Evolutionary conservation across 495 filamentous ascomycete genomes (phyloP).

Genomic region (Rusavskia elegans): DNA sequence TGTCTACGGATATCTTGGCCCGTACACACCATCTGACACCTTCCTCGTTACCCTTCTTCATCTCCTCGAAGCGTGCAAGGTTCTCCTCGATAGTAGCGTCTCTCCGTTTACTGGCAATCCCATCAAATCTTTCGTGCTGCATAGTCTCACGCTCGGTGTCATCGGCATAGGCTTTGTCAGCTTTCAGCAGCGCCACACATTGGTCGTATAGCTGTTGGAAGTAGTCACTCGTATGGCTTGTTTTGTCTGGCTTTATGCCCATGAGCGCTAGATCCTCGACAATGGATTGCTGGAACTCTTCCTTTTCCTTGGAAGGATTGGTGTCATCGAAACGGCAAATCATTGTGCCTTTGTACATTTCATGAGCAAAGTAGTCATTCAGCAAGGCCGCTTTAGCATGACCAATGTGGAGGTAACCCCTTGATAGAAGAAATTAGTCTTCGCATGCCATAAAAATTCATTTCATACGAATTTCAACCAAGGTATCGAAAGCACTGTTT

Average conservation of each 20-base stretch:
- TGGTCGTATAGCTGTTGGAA: constrained; percentile 76
- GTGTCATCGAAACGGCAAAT: constrained; percentile 84
- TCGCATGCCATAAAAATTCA: too few species aligned
- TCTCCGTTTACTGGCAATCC: constrained; percentile 58
- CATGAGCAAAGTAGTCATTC: constrained; percentile 87
- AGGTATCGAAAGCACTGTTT: too few species aligned
- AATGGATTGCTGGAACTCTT: constrained; percentile 82
- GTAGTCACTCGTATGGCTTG: constrained; percentile 76
- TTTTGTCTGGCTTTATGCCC: constrained; percentile 67
- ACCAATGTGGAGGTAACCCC: constrained; percentile 83
- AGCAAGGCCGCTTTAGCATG: constrained; percentile 86
- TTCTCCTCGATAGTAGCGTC: constrained; percentile 68
- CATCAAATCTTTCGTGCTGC: constrained; percentile 59
- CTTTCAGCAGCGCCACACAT: constrained; percentile 62
- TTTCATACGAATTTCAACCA: too few species aligned
- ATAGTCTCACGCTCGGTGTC: constrained; percentile 81
- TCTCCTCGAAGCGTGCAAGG: constrained; percentile 66
- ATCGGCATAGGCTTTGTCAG: constrained; percentile 77
- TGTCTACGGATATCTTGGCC: constrained; percentile 62
- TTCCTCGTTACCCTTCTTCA: constrained; percentile 66
- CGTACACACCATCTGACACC: constrained; percentile 72
- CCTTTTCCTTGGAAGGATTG: constrained; percentile 84
- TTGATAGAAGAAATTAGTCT: constrained; percentile 7
- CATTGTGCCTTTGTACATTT: constrained; percentile 70
- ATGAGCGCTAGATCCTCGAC: constrained; percentile 71